phyloP scores from a whole-genome alignment of 441 rosid species.

The Metrosideros polymorpha region DNA sequence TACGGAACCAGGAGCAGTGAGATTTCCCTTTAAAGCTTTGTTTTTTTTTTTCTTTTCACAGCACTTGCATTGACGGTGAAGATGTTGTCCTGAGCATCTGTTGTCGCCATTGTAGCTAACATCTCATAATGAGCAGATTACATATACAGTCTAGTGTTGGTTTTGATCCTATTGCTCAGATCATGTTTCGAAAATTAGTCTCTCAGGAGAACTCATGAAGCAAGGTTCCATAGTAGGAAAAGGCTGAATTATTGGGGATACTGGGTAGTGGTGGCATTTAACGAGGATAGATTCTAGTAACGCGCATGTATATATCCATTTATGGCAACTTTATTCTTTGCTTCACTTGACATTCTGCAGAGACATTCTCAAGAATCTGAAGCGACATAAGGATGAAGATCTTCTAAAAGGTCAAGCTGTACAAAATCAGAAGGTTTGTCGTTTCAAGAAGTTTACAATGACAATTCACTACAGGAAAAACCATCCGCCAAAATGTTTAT shows the following conservation, averaged over 20 bases:
- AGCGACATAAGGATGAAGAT: slow-evolving; percentile 75
- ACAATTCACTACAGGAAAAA: background rate
- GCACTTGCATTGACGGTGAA: background rate
- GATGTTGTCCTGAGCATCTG: background rate
- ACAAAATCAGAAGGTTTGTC: slow-evolving; percentile 73
- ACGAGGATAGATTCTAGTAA: background rate
- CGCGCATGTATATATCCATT: background rate
- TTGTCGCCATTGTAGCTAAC: background rate
- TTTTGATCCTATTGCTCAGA: background rate
- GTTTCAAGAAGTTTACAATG: background rate
- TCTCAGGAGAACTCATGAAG: background rate
- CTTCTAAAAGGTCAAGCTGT: slow-evolving; percentile 85
- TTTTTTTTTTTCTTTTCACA: background rate
- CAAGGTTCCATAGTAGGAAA: background rate
- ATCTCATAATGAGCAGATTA: background rate
- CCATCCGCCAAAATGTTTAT: background rate
- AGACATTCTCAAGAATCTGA: slow-evolving; percentile 64
- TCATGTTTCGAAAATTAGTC: background rate
- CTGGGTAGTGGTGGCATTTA: background rate
- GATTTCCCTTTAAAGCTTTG: background rate
- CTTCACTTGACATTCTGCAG: slow-evolving; percentile 14
- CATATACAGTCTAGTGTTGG: background rate
- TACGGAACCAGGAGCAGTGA: slow-evolving; percentile 70
- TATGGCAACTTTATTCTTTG: background rate
- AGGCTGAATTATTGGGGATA: background rate